Conservation (phyloP, 2,329 filamentous ascomycete genomes). For the Lachnellula hyalina region DNA sequence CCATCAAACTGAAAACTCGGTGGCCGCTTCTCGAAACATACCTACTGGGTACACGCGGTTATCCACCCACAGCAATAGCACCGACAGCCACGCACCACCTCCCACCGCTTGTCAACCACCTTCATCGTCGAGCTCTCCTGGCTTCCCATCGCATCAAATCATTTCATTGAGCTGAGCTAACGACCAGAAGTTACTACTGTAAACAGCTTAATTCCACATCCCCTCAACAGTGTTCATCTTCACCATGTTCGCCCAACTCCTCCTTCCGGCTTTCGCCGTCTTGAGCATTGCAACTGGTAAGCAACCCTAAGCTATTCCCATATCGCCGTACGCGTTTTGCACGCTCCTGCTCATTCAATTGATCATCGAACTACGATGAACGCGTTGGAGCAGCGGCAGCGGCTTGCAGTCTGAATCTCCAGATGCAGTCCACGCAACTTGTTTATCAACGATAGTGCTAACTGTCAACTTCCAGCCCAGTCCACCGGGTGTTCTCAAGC, state of each 20-base stretch:
- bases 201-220: conserved; percentile 17
- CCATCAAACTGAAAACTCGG: conserved; percentile 1
- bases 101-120: background rate
- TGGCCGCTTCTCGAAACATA: conserved; percentile 3
- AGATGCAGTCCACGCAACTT: background rate
- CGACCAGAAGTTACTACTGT: conserved; percentile 18
- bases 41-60: conserved; percentile 6
- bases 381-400: background rate
- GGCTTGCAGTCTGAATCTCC: background rate
- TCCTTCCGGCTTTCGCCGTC: conserved; percentile 21
- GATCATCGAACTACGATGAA: background rate
- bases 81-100: background rate
- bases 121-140: background rate
- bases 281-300: conserved; percentile 24
- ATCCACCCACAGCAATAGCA: background rate
- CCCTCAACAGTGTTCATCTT: background rate
- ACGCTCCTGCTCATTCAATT: conserved; percentile 1
- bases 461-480: conserved; percentile 9
- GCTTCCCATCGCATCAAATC: conserved; percentile 11
- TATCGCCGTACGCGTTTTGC: background rate
- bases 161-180: conserved; percentile 19
- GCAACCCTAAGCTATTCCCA: conserved; percentile 6
- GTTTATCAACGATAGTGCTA: background rate
- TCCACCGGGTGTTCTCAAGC: conserved; percentile 24
- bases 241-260: conserved; percentile 21